phyloP scores from a whole-genome alignment of 345 rosid species.

The Corymbia maculata region DNA sequence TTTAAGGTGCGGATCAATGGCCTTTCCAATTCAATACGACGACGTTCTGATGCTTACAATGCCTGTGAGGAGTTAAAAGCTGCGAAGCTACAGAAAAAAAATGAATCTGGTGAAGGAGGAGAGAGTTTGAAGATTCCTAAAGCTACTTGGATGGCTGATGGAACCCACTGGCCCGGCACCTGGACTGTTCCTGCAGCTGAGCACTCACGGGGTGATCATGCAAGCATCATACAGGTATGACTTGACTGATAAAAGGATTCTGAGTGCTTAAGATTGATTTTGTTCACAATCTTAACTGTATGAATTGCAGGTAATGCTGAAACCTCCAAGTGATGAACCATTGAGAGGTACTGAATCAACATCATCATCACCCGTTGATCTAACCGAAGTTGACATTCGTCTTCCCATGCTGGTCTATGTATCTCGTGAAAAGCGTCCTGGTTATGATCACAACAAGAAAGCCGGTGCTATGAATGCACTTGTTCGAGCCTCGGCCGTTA shows the following conservation, averaged over 20 bases:
- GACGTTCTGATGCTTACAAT: constrained; percentile 20
- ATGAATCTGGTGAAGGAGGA: not conserved
- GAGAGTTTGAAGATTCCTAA: constrained; percentile 12
- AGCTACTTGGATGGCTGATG: constrained; percentile 33
- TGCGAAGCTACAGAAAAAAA: not conserved
- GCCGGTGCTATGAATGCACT: constrained; percentile 24
- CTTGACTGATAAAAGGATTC: not conserved
- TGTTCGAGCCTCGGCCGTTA: constrained; percentile 10
- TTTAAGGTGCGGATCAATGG: constrained; percentile 16
- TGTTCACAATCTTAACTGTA: not conserved
- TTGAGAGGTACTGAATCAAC: not conserved
- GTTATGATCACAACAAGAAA: constrained; percentile 22
- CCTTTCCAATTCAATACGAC: constrained; percentile 11
- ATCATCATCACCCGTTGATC: constrained; percentile 1
- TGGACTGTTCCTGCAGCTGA: constrained; percentile 10
- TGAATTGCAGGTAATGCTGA: constrained; percentile 12
- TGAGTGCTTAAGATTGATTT: not conserved
- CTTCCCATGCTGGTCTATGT: constrained; percentile 20
- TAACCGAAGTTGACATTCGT: constrained; percentile 7
- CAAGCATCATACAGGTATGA: constrained; percentile 19
- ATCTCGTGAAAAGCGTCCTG: constrained; percentile 16
- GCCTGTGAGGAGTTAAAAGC: constrained; percentile 10
- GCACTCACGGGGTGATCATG: constrained; percentile 23
- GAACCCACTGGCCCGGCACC: constrained; percentile 24
- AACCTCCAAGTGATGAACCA: constrained; percentile 10